Evolutionary conservation across 2,329 filamentous ascomycete species (phyloP), one percentile per base, ranked within the genome.

Genomic region (Remersonia thermophila): DNA sequence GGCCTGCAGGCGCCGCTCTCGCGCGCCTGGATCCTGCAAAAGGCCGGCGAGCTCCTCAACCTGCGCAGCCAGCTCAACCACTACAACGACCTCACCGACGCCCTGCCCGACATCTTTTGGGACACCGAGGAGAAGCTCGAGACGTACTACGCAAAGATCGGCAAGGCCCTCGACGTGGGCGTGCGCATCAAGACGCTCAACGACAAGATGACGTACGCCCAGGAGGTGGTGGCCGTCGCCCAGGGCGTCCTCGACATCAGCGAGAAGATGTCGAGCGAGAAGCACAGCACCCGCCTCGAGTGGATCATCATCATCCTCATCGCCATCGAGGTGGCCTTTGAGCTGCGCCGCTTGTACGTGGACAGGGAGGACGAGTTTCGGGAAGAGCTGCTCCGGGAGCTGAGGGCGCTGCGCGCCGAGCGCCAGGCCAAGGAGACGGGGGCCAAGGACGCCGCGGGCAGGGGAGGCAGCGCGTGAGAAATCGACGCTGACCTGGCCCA

Each of bases 271-370:
- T 69, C 93, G 37, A 93, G 83, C 54, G 87, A 96, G 65, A 85
- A 84, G 55, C 86, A 96, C 54, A 82, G 84, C 12, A 75, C 87
- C 20, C 70, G 84, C 37, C 67, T 98, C 9, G 91, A 96, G 61
- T 89, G 84, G 81, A 93, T 93, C 50, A 96, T 98, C 55, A 96
- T 98, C 50, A 67, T 83, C 2, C 70, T 98, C 37, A 98, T 98
- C 54, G 77, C 83, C 2, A 81, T 96, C 25, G 91, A 98, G 60
- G 87, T 96, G 11, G 67, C 79, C 9, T 91, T 96, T 55, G 89
- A 93, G 58, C 65, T 95, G 43, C 66, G 83, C 43, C 67, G 81
- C 38, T 67, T 87, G 33, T 80, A 77, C 58, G 71, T 77, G 45
- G 82, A 65, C 45, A 51, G 51, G 20, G 54, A 49, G 26, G 44